These are phyloP conservation scores for Inonotus obliquus DNA, from an alignment of 1,284 basidiomycete species.

Conservation along the genomic window DNA sequence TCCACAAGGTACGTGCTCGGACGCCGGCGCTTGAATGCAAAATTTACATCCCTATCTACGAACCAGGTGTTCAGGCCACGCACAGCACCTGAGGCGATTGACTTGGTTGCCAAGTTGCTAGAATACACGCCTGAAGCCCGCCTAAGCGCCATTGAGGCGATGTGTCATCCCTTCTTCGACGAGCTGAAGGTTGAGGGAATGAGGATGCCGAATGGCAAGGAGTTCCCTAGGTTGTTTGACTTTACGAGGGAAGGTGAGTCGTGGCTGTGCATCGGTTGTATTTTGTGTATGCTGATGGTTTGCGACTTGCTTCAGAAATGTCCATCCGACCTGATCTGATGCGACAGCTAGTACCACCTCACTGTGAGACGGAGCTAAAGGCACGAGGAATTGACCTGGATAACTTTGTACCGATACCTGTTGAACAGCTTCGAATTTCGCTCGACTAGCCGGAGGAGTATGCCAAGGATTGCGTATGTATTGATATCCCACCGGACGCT, in stretches of 20 bases:
- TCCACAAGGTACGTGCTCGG: conserved; percentile 69
- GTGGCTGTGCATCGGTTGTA: not conserved
- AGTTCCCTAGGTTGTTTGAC: conserved; percentile 92
- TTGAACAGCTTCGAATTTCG: conserved; percentile 87
- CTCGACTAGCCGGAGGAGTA: conserved; percentile 59
- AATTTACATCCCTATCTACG: conserved; percentile 12
- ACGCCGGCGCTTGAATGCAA: too few species aligned
- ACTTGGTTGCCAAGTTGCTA: conserved; percentile 89
- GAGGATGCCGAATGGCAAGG: conserved; percentile 95
- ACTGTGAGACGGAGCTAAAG: conserved; percentile 85
- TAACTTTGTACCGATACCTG: conserved; percentile 90
- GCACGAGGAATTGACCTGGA: conserved; percentile 86
- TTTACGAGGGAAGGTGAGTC: conserved; percentile 91
- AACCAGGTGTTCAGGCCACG: conserved; percentile 96
- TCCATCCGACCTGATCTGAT: conserved; percentile 95
- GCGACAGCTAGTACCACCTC: conserved; percentile 83
- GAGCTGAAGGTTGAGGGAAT: conserved; percentile 88
- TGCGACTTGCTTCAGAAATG: conserved; percentile 58
- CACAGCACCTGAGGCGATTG: conserved; percentile 94
- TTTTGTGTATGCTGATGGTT: not conserved
- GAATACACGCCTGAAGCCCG: conserved; percentile 97
- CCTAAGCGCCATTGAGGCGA: conserved; percentile 88
- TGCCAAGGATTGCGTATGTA: conserved; percentile 8
- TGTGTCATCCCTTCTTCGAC: conserved; percentile 97
- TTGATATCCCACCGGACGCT: conserved; percentile 18